Conservation (phyloP, 768 basidiomycete genomes). For the Suillus subluteus region DNA sequence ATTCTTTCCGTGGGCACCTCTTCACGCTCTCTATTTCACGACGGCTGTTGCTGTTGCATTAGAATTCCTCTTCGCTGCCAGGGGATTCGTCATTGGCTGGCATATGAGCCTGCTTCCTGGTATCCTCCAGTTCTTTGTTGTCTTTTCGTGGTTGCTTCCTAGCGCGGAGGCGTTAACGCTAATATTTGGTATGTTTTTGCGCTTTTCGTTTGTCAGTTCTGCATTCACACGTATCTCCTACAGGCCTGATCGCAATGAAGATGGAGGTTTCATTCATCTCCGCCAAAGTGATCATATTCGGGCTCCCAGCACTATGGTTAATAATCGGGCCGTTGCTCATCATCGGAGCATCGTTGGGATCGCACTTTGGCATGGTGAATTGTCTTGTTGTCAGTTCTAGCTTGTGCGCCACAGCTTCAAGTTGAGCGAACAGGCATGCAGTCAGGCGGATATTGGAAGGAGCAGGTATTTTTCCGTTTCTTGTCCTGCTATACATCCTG, state of each 20-base stretch:
- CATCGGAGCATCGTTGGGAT: constrained; percentile 5
- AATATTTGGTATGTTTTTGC: background rate
- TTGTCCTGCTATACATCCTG: background rate
- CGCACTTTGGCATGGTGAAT: constrained; percentile 7
- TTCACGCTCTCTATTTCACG: constrained; percentile 7
- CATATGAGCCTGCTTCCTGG: constrained; percentile 3
- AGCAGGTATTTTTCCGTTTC: background rate
- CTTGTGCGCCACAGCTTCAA: background rate
- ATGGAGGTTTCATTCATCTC: constrained; percentile 11
- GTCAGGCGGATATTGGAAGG: background rate
- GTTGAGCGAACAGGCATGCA: background rate
- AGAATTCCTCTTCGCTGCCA: constrained; percentile 8
- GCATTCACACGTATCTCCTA: background rate
- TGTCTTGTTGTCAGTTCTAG: background rate
- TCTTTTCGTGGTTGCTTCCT: constrained; percentile 5
- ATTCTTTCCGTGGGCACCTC: background rate
- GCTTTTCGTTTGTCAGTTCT: background rate
- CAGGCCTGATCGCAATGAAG: constrained; percentile 7
- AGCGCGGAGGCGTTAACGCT: constrained; percentile 5
- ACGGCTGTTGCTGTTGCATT: constrained; percentile 3
- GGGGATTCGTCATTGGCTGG: constrained; percentile 7
- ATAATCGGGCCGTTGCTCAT: constrained; percentile 5
- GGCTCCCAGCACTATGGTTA: constrained; percentile 8
- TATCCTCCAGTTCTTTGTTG: background rate
- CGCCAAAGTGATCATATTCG: constrained; percentile 8